Conservation (phyloP, 495 filamentous ascomycete genomes). For the Annulohypoxylon stygium region DNA sequence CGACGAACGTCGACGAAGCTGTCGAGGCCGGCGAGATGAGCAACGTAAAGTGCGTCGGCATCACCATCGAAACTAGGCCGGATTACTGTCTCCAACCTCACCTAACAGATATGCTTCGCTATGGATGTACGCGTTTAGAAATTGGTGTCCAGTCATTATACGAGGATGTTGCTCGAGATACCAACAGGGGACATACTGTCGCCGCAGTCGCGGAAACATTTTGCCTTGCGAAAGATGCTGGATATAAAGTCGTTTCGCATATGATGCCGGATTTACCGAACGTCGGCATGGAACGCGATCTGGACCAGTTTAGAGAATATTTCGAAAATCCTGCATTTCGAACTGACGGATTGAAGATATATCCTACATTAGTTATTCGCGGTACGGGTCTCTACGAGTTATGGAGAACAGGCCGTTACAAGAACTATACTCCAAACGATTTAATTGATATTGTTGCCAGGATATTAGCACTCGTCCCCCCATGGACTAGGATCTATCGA, state of each 20-base stretch:
- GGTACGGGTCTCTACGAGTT: conserved; percentile 97
- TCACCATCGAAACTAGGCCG: conserved; percentile 96
- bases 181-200: conserved; percentile 96
- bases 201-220: conserved; percentile 95
- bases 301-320: conserved; percentile 97
- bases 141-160: conserved; percentile 97
- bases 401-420: conserved; percentile 96
- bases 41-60: conserved; percentile 96
- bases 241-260: conserved; percentile 98
- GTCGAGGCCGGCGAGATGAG: conserved; percentile 93
- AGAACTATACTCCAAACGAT: conserved; percentile 98
- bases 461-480: conserved; percentile 92
- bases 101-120: conserved; percentile 92
- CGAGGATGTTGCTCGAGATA: conserved; percentile 98
- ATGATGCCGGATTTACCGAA: conserved; percentile 99
- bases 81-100: conserved; percentile 96
- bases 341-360: conserved; percentile 98
- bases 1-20: conserved; percentile 92
- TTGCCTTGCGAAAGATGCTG: conserved; percentile 93
- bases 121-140: conserved; percentile 95
- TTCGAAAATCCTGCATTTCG: conserved; percentile 97
- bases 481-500: conserved; percentile 98
- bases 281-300: conserved; percentile 96
- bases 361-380: conserved; percentile 96
- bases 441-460: conserved; percentile 95